A percentile compares a stretch with the other conserved stretches of the same genome.
Conservation (phyloP, 352 stramenopile genomes). For the Pythium guiyangense region DNA sequence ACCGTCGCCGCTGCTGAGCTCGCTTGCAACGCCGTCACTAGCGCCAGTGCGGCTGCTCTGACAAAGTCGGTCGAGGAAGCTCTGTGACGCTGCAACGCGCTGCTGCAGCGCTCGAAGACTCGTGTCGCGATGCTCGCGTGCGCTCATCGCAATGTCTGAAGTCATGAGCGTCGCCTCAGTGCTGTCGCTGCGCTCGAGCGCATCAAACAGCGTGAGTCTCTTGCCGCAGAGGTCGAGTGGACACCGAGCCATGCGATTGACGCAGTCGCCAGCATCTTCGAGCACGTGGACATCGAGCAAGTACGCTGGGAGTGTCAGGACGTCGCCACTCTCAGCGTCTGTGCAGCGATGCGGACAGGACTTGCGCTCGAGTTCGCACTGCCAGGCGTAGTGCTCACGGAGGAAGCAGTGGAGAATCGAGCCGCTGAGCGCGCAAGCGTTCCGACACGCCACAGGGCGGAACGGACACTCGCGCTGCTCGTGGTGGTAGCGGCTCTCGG, state of each 20-base stretch:
- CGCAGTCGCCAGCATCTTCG: slow-evolving; percentile 44
- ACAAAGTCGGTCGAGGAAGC: slow-evolving; percentile 5
- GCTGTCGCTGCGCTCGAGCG: neutral
- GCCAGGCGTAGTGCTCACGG: slow-evolving; percentile 59
- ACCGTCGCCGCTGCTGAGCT: neutral
- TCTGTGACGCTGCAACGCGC: neutral
- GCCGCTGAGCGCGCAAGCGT: slow-evolving; percentile 39
- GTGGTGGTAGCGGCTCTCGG: slow-evolving; percentile 39
- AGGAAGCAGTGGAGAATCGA: slow-evolving; percentile 43
- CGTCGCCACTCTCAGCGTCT: neutral
- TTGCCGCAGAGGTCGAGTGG: slow-evolving; percentile 66
- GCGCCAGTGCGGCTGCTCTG: neutral
- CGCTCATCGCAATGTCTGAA: neutral
- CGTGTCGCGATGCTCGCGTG: neutral
- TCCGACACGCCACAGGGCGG: slow-evolving; percentile 38
- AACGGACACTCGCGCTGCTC: slow-evolving; percentile 58
- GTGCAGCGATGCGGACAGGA: slow-evolving; percentile 29
- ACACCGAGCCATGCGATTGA: slow-evolving; percentile 29
- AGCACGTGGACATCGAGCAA: slow-evolving; percentile 39
- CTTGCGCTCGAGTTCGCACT: slow-evolving; percentile 49
- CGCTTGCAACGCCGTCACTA: neutral
- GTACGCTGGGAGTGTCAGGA: slow-evolving; percentile 21
- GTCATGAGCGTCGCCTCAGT: slow-evolving; percentile 17
- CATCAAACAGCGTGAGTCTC: slow-evolving; percentile 43
- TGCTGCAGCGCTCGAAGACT: slow-evolving; percentile 7